phyloP scores from a whole-genome alignment of 2,329 filamentous ascomycete species.

The Colletotrichum nymphaeae region DNA sequence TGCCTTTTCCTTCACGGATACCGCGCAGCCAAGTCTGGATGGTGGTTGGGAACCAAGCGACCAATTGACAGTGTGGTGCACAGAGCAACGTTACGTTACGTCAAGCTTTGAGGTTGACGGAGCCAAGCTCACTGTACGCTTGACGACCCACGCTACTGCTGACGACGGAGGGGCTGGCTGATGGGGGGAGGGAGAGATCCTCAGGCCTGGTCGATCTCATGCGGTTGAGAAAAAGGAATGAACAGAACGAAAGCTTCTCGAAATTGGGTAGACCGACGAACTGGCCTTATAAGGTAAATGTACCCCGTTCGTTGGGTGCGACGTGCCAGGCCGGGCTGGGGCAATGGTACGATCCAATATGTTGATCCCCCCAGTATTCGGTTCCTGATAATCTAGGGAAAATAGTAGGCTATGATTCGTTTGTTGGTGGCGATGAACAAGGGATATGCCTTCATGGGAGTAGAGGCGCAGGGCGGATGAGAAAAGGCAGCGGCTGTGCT shows the following conservation, averaged over 20 bases:
- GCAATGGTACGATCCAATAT: slow-evolving; percentile 16
- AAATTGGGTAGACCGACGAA: background rate
- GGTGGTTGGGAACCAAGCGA: slow-evolving; percentile 24
- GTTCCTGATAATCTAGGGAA: background rate
- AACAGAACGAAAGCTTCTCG: background rate
- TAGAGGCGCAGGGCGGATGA: background rate
- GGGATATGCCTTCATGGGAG: slow-evolving; percentile 14
- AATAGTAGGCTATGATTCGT: slow-evolving; percentile 7
- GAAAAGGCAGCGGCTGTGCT: slow-evolving; percentile 2
- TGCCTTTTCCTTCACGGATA: background rate
- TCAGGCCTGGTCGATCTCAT: background rate
- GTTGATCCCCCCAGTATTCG: background rate
- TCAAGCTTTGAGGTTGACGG: slow-evolving; percentile 17
- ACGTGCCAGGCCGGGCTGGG: background rate
- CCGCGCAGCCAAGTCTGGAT: slow-evolving; percentile 1
- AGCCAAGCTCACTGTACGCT: background rate
- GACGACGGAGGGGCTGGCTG: slow-evolving; percentile 26
- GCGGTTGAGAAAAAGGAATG: background rate
- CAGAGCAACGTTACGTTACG: slow-evolving; percentile 36
- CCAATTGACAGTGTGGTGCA: slow-evolving; percentile 10
- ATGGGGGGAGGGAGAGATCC: slow-evolving; percentile 3
- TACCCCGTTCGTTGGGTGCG: background rate
- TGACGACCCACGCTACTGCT: slow-evolving; percentile 13
- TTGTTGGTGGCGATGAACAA: slow-evolving; percentile 2
- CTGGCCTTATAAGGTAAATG: slow-evolving; percentile 2